A percentile compares a stretch with the other conserved stretches of the same genome.
phyloP scores from a whole-genome alignment of 2,329 filamentous ascomycete species.

The Aureobasidium pullulans region DNA sequence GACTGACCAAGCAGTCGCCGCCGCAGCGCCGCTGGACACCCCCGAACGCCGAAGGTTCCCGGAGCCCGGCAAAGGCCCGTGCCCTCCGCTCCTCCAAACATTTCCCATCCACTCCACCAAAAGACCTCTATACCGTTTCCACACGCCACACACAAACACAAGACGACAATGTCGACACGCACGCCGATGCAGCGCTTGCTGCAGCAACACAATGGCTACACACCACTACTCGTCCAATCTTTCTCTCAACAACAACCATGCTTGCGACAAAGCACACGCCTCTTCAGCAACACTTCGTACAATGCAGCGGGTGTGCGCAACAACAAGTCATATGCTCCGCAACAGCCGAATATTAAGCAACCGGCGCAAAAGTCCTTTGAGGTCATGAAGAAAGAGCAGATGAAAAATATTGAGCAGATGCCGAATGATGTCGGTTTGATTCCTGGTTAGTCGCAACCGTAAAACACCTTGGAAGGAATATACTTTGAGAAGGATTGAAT shows the following conservation, averaged over 20 bases:
- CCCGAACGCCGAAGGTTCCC: too few species aligned
- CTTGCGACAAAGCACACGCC: background rate
- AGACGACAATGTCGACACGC: background rate
- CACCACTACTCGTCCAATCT: background rate
- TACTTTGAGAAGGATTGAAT: background rate
- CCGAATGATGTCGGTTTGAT: constrained; percentile 39
- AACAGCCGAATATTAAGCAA: constrained; percentile 22
- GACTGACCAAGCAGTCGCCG: too few species aligned
- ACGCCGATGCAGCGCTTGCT: constrained; percentile 5
- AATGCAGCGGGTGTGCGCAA: background rate
- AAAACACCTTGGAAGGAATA: background rate
- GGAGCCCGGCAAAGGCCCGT: background rate
- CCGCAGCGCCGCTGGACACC: too few species aligned
- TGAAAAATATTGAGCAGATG: constrained; percentile 23
- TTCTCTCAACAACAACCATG: background rate
- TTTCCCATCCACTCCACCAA: background rate
- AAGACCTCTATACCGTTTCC: background rate
- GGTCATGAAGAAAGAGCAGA: constrained; percentile 27
- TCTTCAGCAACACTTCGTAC: background rate
- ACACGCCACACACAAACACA: background rate
- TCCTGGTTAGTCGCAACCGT: constrained; percentile 29
- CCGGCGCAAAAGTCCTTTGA: constrained; percentile 34
- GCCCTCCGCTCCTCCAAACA: background rate
- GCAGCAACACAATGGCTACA: background rate
- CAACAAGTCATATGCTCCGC: background rate